A percentile compares a stretch with the other conserved stretches of the same genome.
phyloP scores from a whole-genome alignment of 2,329 filamentous ascomycete species.

The Dactylella cylindrospora region DNA sequence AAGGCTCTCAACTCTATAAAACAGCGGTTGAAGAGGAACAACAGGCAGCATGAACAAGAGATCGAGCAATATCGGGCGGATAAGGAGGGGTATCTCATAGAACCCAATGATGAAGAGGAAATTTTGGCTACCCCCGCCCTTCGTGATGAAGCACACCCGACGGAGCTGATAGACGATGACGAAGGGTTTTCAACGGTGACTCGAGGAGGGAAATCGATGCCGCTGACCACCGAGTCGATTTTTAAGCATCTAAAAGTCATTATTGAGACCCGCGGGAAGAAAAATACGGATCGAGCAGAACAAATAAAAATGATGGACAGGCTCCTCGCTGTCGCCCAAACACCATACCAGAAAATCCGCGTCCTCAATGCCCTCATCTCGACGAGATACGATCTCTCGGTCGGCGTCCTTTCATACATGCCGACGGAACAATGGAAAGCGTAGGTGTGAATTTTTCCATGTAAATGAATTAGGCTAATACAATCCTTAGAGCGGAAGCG shows the following conservation, averaged over 20 bases:
- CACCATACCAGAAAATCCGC: constrained; percentile 90
- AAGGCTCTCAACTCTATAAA: constrained; percentile 95
- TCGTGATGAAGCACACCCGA: constrained; percentile 52
- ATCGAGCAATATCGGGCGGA: constrained; percentile 84
- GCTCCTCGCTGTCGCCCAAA: constrained; percentile 81
- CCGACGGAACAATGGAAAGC: constrained; percentile 95
- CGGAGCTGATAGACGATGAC: constrained; percentile 65
- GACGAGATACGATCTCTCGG: constrained; percentile 88
- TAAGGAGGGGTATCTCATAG: constrained; percentile 84
- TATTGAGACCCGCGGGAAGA: constrained; percentile 94
- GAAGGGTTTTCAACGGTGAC: constrained; percentile 88
- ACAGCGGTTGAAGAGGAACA: constrained; percentile 98
- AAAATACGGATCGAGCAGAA: constrained; percentile 93
- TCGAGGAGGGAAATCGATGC: constrained; percentile 81
- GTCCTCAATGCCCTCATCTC: constrained; percentile 89
- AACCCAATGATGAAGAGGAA: constrained; percentile 72
- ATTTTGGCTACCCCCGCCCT: constrained; percentile 53
- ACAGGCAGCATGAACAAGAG: constrained; percentile 86
- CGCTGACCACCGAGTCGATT: constrained; percentile 96
- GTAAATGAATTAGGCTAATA: constrained; percentile 2
- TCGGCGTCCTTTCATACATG: constrained; percentile 79
- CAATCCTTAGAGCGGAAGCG: constrained; percentile 65
- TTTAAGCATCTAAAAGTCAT: constrained; percentile 94
- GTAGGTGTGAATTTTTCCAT: constrained; percentile 49
- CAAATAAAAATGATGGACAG: constrained; percentile 99